Evolutionary conservation across 768 basidiomycete genomes (phyloP).

Genomic region (Suillus variegatus): DNA sequence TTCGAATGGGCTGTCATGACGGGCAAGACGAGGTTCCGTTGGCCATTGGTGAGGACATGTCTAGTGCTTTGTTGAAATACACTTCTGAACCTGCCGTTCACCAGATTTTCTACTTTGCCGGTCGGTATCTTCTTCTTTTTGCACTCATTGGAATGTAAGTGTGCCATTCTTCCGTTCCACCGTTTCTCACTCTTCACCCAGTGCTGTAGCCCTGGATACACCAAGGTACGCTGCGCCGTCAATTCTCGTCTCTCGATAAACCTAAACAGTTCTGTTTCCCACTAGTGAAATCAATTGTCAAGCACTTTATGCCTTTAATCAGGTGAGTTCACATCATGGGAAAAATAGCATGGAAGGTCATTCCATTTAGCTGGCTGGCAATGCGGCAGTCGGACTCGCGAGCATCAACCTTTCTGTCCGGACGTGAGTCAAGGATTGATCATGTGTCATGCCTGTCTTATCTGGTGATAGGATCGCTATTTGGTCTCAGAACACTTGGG

Average conservation of each 20-base stretch:
- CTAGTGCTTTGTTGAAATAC: background rate
- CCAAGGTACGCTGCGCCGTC: conserved; percentile 26
- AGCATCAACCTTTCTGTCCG: conserved; percentile 49
- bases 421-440: conserved; percentile 33
- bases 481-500: conserved; percentile 59
- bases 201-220: conserved; percentile 17
- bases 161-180: background rate
- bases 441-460: background rate
- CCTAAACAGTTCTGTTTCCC: background rate
- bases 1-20: conserved; percentile 45
- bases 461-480: conserved; percentile 53
- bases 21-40: conserved; percentile 44
- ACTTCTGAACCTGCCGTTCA: conserved; percentile 11
- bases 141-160: conserved; percentile 50
- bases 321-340: conserved; percentile 31
- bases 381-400: conserved; percentile 45
- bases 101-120: conserved; percentile 47
- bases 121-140: conserved; percentile 45
- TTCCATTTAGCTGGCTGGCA: conserved; percentile 38
- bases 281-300: conserved; percentile 44
- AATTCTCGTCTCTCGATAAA: background rate
- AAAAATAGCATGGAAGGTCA: background rate
- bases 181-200: conserved; percentile 12
- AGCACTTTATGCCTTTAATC: conserved; percentile 48
- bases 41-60: conserved; percentile 44